Evolutionary conservation across 768 basidiomycete species (phyloP), one percentile per base, ranked within the genome.

Genomic region (Coprinopsis sp.): DNA sequence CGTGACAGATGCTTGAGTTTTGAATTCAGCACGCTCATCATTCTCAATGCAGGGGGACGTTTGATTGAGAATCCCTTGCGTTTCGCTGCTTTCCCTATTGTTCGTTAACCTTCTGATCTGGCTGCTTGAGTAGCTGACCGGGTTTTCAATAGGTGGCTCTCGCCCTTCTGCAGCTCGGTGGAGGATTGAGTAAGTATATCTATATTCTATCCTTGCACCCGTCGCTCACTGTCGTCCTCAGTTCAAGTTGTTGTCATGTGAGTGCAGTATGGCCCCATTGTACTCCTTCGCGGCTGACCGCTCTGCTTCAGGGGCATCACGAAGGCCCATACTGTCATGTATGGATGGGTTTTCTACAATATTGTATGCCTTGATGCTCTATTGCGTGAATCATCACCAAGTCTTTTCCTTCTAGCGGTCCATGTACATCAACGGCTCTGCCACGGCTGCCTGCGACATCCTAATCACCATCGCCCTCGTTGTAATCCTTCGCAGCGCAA

Each of bases 381-480:
- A 13, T 6, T 21, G 37, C 24, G 37, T 23, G 24, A 38, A 7
- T 38, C 18, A 23, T 38, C 11, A 13, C 24, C 37, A 38, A 21
- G 37, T 38, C 13, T 3, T 16, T n/a, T 14, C n/a, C 11, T 19
- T 31, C 6, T 19, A 43, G 41, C 13, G n/a, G 19, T 30, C 41
- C 2, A 31, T 43, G 27, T 43, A 43, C 19, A 29, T 43, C 29
- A n/a, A 43, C 23, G 41, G 41, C 11, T n/a, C 28, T n/a, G 27
- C 28, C 5, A 22, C 41, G 4, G 28, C 29, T 12, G 41, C 41
- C 11, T 43, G 41, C 19, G 41, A 43, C 28, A 31, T 31, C 1
- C 28, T 43, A 14, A 43, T 43, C 11, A 43, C 41, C 12, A 14
- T 12, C 2, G 33, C 16, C n/a, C 29, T 43, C 13, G 41, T 43